These are phyloP conservation scores for Penicillium soppii DNA, from an alignment of 495 filamentous ascomycete species.

Conservation along the genomic window DNA sequence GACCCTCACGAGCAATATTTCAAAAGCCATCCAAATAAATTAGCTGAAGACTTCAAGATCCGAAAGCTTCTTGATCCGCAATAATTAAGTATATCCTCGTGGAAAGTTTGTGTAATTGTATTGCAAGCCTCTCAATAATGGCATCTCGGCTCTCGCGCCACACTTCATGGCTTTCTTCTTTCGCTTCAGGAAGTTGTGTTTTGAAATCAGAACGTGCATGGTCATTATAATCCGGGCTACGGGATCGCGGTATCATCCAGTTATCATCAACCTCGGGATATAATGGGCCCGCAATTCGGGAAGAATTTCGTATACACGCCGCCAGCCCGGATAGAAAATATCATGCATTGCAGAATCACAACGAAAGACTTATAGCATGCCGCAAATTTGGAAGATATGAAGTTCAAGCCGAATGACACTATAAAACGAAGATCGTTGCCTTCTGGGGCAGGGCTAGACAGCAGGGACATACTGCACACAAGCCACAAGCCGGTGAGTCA, in stretches of 20 bases:
- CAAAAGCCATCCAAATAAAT: constrained; percentile 10
- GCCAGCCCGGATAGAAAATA: no score
- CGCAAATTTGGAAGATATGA: no score
- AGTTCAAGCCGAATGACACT: no score
- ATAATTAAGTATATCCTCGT: constrained; percentile 6
- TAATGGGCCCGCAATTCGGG: background rate
- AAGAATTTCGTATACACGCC: constrained; percentile 5
- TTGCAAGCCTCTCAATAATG: background rate
- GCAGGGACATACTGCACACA: no score
- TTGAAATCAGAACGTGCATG: background rate
- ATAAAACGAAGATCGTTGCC: no score
- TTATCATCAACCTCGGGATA: background rate
- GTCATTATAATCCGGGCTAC: background rate
- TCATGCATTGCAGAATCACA: no score
- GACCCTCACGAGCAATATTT: constrained; percentile 5
- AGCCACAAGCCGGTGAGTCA: no score
- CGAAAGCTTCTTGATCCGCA: constrained; percentile 13
- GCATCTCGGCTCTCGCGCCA: background rate
- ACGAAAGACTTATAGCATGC: no score
- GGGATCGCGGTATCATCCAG: background rate
- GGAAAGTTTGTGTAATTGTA: background rate
- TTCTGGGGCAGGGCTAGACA: no score
- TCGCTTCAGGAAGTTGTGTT: background rate
- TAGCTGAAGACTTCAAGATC: background rate
- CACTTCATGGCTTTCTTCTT: background rate